Base-by-base conservation (phyloP, 2,329 filamentous ascomycete species). In the Trichoderma gracile region DNA sequence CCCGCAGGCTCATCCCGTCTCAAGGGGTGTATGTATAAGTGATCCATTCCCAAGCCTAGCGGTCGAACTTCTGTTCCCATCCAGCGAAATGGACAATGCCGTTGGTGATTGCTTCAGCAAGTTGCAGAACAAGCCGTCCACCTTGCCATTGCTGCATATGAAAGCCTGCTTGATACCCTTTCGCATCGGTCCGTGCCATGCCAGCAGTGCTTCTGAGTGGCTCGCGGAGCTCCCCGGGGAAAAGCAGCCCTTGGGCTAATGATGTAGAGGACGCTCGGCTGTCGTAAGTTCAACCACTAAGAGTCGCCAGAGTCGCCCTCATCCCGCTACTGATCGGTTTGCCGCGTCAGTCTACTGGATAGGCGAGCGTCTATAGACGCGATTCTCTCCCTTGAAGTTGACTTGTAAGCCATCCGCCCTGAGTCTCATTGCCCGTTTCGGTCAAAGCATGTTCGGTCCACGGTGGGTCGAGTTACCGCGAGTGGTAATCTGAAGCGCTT, bases 401-500 rank as follows among this genome's bases (percentile, higher is more conserved):
- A 21, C 42, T 33, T 33, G 30, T 45, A 23, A 52, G 23, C 40
- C 62, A 40, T 33, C 21, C 27, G 42, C n/a, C 10, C 17, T 42
- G 17, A 56, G 57, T 58, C 38, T 40, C 4, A 27, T 23, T 55
- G 57, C 52, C 52, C 23, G 43, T 65, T 64, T 67, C 63, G 60
- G 66, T 64, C 66, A 66, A 64, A 69, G 68, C 5, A 65, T 66
- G 65, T 67, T 60, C 57, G 62, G 66, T 67, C 66, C 67, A 65
- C 58, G 38, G 67, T 69, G 71, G 72, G 68, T 68, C 69, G 64
- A 62, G 67, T 67, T 70, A 69, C 70, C 68, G 67, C 67, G 57
- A 69, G 68, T 66, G 70, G 70, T 68, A 71, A 70, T 68, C 66
- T 68, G 70, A 71, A 62, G 72, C 72, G 72, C 72, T 73, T 73